Base-by-base conservation (phyloP, 306 rosid genomes). In the Cicer yamashitae region DNA sequence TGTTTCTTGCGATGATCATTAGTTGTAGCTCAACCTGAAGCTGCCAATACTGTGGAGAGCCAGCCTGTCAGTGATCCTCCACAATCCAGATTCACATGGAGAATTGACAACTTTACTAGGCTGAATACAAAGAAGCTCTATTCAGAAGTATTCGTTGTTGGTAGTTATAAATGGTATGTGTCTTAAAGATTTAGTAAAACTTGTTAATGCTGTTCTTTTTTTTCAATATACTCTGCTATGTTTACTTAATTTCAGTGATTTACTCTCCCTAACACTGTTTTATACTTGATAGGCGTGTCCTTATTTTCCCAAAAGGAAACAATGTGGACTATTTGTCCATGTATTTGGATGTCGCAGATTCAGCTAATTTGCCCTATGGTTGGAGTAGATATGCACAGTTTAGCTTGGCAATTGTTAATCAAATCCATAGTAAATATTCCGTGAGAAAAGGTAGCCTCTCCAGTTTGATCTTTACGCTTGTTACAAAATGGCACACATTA, bases 361-460 rank as follows among this genome's bases (percentile, higher is more conserved):
- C 98, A 2, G 1, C 86, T 8, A 78, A 84, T 22, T 86, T 93
- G 89, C 98, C 96, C 30, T 91, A 93, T 85, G 98, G 96, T 5
- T 93, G 98, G 98, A 91, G 93, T 85, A 91, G 98, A 89, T 88
- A 89, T 71, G 90, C 97, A 0, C 97, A 93, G 60, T 91, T 93
- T 84, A 91, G 98, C 87, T 85, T 93, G 96, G 89, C 89, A 52
- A 87, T 93, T 79, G 84, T 88, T 62, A 89, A 93, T 86, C 98
- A 89, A 82, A 78, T 88, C 58, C 91, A 89, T 57, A 85, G 39
- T 77, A 93, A 93, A 79, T 89, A 85, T 76, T 79, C 97, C 5
- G 82, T 93, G 38, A 83, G 93, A 80, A 93, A 93, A 82, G 98
- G 98, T 93, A 89, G 48, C 39, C 51, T 60, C 70, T 80, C 72